Evolutionary conservation across 768 basidiomycete genomes (phyloP), one percentile per base, ranked within the genome.

Genomic region (Boletellus ananiceps): DNA sequence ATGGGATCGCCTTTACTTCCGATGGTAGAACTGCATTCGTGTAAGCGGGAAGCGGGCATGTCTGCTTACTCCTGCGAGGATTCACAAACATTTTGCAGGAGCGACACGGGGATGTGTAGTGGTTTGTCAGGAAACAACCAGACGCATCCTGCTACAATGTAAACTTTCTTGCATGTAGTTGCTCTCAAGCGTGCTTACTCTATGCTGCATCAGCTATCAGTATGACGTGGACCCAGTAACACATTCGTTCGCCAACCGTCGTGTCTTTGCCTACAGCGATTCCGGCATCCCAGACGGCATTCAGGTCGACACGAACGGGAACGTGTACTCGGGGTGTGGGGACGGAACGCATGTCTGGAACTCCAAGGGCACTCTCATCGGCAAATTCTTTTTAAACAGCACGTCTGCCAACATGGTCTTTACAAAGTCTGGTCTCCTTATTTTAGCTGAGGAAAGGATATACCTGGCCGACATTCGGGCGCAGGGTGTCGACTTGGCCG

Each of bases 111-210:
- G 51, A 0, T 52, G 69, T 9, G 56, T 62, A 66, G 65, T n/a
- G 79, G 78, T 2, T 70, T 73, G 46, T 58, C 74, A 11, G 80
- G 77, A 13, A 72, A 61, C 35, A 76, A 84, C 56, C 75, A 77
- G 55, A 87, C 83, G 0, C 64, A 69, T 13, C 86, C 87, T 3
- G 77, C 86, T 7, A 86, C 85, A 0, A 79, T 89, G 86, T 84
- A 57, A 62, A 82, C 59, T 27, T 6, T 40, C 12, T 21, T 44
- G 13, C 18, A 23, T n/a, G n/a, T 32, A 34, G 8, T 33, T 37
- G 14, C 34, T 34, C 32, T 25, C 18, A 1, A 12, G 1, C 9
- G 5, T 18, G 9, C 47, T 62, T 16, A 47, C 34, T 19, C 16
- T 27, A n/a, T n/a, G 29, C 42, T 48, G 27, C 13, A 19, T 50